These are phyloP conservation scores for Mucor piriformis DNA, from an alignment of 371 early-diverging fungal species.

Conservation along the genomic window DNA sequence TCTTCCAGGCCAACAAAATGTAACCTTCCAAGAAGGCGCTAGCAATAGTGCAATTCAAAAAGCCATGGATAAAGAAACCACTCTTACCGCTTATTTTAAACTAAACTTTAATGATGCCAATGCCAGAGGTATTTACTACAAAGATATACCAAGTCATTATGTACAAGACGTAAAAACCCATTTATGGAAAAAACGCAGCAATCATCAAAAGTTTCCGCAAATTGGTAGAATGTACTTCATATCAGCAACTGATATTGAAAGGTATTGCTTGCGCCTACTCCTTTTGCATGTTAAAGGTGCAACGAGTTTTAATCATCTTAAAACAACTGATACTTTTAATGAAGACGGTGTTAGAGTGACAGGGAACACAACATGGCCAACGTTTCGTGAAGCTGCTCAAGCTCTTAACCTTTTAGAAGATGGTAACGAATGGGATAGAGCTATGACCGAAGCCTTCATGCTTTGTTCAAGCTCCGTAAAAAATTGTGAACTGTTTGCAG, in stretches of 20 bases:
- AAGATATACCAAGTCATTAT: background rate
- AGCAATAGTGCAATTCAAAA: background rate
- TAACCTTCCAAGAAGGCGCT: too few species aligned
- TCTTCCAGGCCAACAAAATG: too few species aligned
- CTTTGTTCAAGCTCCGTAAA: background rate
- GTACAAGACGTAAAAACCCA: background rate
- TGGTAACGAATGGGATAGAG: background rate
- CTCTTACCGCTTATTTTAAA: background rate
- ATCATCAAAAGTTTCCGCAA: background rate
- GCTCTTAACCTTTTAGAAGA: slow-evolving; percentile 20
- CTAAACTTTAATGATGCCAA: background rate
- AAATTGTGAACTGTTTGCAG: background rate
- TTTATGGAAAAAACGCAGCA: slow-evolving; percentile 4
- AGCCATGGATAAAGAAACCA: background rate
- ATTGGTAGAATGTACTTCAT: slow-evolving; percentile 25
- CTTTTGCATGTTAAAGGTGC: slow-evolving; percentile 13
- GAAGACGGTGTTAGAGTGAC: background rate
- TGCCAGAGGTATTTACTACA: background rate
- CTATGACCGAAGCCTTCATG: background rate
- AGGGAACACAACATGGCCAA: slow-evolving; percentile 5
- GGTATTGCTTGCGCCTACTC: slow-evolving; percentile 18
- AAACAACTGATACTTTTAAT: slow-evolving; percentile 1
- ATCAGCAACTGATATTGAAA: slow-evolving; percentile 21
- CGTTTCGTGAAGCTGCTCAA: slow-evolving; percentile 4
- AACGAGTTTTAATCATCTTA: slow-evolving; percentile 15